phyloP scores from a whole-genome alignment of 371 early-diverging fungal genomes.

The Cladochytrium tenue region DNA sequence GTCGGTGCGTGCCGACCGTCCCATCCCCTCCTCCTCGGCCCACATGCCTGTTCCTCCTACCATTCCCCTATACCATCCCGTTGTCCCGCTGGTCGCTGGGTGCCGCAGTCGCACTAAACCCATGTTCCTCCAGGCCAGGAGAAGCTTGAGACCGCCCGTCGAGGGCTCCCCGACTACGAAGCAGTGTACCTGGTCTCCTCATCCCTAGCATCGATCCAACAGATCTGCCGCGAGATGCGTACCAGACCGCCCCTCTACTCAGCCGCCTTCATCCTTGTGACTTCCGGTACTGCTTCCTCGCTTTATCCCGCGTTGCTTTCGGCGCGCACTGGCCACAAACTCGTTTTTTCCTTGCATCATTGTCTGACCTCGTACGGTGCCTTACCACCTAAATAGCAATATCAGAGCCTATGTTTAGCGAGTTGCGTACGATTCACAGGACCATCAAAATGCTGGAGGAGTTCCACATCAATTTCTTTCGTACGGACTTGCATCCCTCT shows the following conservation, averaged over 20 bases:
- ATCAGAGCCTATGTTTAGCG: not conserved
- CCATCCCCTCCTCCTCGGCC: not conserved
- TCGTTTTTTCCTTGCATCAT: not conserved
- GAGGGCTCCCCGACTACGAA: not conserved
- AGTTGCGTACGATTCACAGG: not conserved
- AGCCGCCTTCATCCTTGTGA: not conserved
- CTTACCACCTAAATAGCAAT: too few relatives aligned
- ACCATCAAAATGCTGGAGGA: not conserved
- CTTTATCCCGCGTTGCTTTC: not conserved
- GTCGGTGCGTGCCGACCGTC: not conserved
- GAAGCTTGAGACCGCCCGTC: not conserved
- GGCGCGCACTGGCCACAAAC: not conserved
- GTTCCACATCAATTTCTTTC: not conserved
- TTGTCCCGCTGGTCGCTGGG: too few relatives aligned
- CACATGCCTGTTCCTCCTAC: not conserved
- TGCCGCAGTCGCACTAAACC: too few relatives aligned
- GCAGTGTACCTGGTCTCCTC: not conserved
- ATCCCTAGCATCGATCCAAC: not conserved
- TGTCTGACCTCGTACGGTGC: too few relatives aligned
- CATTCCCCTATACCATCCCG: too few relatives aligned
- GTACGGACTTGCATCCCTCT: not conserved
- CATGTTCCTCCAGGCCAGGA: not conserved
- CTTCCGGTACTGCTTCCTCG: not conserved
- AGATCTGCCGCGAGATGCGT: not conserved
- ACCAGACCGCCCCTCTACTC: not conserved